phyloP scores from a whole-genome alignment of 495 filamentous ascomycete genomes.

The Talaromyces liani region DNA sequence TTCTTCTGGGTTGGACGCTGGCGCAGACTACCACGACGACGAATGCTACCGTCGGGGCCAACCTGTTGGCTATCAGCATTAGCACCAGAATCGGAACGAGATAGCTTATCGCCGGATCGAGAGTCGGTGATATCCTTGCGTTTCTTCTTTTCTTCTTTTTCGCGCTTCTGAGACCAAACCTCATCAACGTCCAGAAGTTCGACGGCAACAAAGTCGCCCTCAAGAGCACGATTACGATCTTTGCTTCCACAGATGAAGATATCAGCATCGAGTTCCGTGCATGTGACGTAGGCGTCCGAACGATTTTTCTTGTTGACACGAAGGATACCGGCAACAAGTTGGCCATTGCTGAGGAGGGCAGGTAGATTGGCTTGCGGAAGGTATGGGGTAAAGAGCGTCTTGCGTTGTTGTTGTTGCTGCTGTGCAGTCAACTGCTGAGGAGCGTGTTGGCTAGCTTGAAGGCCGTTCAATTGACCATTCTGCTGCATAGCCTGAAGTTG shows the following conservation, averaged over 20 bases:
- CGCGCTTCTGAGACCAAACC: conserved; percentile 95
- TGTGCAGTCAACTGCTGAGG: conserved; percentile 58
- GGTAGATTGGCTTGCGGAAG: conserved; percentile 92
- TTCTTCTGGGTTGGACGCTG: conserved; percentile 99
- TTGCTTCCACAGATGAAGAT: conserved; percentile 99
- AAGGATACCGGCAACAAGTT: conserved; percentile 91
- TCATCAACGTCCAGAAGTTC: conserved; percentile 97
- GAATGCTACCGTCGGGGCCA: conserved; percentile 69
- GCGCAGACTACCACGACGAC: conserved; percentile 85
- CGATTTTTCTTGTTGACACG: conserved; percentile 99
- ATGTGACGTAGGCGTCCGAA: conserved; percentile 95
- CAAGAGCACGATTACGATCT: conserved; percentile 90
- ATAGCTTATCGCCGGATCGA: conserved; percentile 58
- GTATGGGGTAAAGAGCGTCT: conserved; percentile 97
- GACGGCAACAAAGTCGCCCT: conserved; percentile 91
- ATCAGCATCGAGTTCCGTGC: conserved; percentile 89
- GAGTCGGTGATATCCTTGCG: conserved; percentile 97
- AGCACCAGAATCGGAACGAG: conserved; percentile 53
- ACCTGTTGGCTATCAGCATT: conserved; percentile 59
- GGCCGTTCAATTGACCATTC: conserved; percentile 71
- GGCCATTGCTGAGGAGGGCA: conserved; percentile 82
- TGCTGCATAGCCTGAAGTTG: conserved; percentile 87
- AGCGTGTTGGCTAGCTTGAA: conserved; percentile 72
- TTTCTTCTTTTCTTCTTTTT: conserved; percentile 99
- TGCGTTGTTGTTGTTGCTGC: conserved; percentile 86